Evolutionary conservation across 2,329 filamentous ascomycete genomes (phyloP).

Genomic region (Chrysoporthe austroafricana): DNA sequence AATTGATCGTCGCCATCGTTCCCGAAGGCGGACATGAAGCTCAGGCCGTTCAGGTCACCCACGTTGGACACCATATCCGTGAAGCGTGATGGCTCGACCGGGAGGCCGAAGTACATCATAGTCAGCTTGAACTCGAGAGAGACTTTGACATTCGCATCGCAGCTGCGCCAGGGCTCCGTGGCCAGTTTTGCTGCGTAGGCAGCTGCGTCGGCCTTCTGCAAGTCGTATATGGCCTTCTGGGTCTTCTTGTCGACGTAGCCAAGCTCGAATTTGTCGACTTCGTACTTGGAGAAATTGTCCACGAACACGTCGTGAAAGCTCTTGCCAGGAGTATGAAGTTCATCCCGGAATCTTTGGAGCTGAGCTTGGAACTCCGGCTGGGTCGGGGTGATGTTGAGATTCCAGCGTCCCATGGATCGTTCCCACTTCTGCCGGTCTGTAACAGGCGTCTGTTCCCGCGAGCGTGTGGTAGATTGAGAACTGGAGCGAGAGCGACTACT

Average conservation of each 20-base stretch:
- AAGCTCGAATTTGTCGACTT: slow-evolving; percentile 19
- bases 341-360: slow-evolving; percentile 4
- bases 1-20: slow-evolving; percentile 28
- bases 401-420: slow-evolving; percentile 18
- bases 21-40: slow-evolving; percentile 21
- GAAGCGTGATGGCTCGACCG: slow-evolving; percentile 45
- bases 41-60: slow-evolving; percentile 16
- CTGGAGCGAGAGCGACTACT: background rate
- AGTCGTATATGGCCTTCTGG: slow-evolving; percentile 4
- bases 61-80: slow-evolving; percentile 28
- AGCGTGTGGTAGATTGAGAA: background rate
- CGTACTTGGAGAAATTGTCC: slow-evolving; percentile 16
- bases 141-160: background rate
- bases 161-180: slow-evolving; percentile 2
- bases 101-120: slow-evolving; percentile 52
- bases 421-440: slow-evolving; percentile 15
- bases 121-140: slow-evolving; percentile 47
- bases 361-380: background rate
- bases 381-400: slow-evolving; percentile 12
- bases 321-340: slow-evolving; percentile 5
- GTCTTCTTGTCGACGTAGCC: slow-evolving; percentile 21
- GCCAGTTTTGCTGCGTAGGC: background rate
- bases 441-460: background rate
- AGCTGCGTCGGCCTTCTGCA: slow-evolving; percentile 14
- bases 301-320: slow-evolving; percentile 18